Conservation (phyloP, 2,329 filamentous ascomycete species). For the Boeremia lycopersici region DNA sequence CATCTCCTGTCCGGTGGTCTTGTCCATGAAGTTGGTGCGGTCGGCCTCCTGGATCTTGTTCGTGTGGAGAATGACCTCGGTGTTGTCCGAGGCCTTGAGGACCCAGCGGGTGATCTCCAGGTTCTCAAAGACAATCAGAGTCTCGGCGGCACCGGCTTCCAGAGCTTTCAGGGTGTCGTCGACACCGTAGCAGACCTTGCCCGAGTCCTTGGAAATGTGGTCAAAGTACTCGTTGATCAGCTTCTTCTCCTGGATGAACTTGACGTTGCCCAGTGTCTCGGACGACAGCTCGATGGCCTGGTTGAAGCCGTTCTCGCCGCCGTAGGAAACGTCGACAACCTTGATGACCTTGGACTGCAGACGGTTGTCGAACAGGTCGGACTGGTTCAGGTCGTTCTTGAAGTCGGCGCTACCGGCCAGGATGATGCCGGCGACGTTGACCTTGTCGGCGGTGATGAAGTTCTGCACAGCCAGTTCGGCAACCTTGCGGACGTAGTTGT, state of each 20-base stretch:
- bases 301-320: slow-evolving; percentile 99
- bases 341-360: slow-evolving; percentile 97
- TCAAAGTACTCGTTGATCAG: slow-evolving; percentile 99
- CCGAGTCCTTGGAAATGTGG: slow-evolving; percentile 97
- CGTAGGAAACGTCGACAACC: slow-evolving; percentile 97
- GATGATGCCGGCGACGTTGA: slow-evolving; percentile 95
- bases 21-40: slow-evolving; percentile 90
- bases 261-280: slow-evolving; percentile 97
- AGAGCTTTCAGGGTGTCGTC: slow-evolving; percentile 97
- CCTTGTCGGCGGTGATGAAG: slow-evolving; percentile 97
- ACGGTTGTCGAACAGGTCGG: slow-evolving; percentile 94
- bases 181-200: slow-evolving; percentile 96
- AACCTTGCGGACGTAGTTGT: slow-evolving; percentile 99
- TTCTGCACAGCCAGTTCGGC: slow-evolving; percentile 98
- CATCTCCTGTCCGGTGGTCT: slow-evolving; percentile 96
- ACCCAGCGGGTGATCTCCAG: slow-evolving; percentile 91
- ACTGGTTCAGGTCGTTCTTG: slow-evolving; percentile 98
- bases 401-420: slow-evolving; percentile 97
- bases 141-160: slow-evolving; percentile 94
- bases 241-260: slow-evolving; percentile 99
- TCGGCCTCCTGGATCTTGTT: slow-evolving; percentile 83
- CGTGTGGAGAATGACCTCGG: slow-evolving; percentile 79
- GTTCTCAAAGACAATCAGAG: slow-evolving; percentile 95
- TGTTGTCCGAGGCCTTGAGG: slow-evolving; percentile 77
- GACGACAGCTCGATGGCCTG: slow-evolving; percentile 95